Percentiles rank a stretch among this genome's conserved stretches.
Conservation (phyloP, 1,284 basidiomycete genomes). For the Cerioporus squamosus region DNA sequence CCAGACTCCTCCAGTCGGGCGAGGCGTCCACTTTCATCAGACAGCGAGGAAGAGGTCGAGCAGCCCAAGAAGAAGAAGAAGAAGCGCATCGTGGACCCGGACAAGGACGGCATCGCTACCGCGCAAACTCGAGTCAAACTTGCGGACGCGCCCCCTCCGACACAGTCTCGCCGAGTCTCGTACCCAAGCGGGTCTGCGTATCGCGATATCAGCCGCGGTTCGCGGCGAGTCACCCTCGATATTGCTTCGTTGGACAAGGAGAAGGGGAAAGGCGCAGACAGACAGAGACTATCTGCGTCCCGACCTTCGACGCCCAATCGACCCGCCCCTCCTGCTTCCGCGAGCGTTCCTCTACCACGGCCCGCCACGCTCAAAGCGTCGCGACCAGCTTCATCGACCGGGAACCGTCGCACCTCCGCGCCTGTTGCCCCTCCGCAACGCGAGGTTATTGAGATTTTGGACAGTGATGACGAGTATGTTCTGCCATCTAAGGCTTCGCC, state of each 20-base stretch:
- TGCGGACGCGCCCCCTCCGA: background rate
- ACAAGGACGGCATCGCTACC: background rate
- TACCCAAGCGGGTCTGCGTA: background rate
- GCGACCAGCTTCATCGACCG: background rate
- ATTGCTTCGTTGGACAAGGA: background rate
- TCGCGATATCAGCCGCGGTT: background rate
- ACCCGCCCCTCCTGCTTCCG: background rate
- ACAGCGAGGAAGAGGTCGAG: constrained; percentile 5
- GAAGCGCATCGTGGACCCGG: constrained; percentile 3
- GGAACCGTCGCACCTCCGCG: background rate
- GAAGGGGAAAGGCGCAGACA: background rate
- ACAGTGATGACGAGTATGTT: constrained; percentile 12
- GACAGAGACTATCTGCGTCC: background rate
- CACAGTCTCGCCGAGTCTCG: background rate
- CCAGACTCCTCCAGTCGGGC: background rate
- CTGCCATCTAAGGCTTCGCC: background rate
- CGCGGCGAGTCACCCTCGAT: background rate
- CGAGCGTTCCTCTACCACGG: background rate
- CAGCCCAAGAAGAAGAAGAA: constrained; percentile 16
- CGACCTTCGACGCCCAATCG: background rate
- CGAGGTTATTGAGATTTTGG: constrained; percentile 19
- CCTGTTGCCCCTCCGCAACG: background rate
- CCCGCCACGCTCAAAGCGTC: background rate
- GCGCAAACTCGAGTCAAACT: constrained; percentile 6
- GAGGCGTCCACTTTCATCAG: constrained; percentile 6